Evolutionary conservation across 257 asterid genomes (phyloP), one percentile per base, ranked within the genome.

Genomic region (Solanum etuberosum): DNA sequence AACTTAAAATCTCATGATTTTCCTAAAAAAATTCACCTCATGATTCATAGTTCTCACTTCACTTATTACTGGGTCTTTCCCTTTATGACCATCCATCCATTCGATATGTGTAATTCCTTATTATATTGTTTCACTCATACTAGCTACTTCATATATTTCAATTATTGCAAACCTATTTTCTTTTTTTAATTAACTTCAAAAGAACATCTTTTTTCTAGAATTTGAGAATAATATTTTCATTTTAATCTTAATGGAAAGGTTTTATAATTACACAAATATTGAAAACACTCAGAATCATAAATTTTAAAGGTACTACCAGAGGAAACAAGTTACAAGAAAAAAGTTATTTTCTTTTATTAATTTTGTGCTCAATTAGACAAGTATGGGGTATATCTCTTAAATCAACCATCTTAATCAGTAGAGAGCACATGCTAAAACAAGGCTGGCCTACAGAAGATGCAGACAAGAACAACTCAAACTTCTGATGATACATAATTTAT

Each of bases 361-460:
- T 65, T 63, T 3, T 25, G 34, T 25, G 72, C 9, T 65, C 34
- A 65, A 25, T 65, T 65, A 5, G 18, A 25, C 9, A 25, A 63
- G 34, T 12, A 15, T 68, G 46, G 43, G 6, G 54, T 11, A 37
- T 74, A 37, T 35, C 82, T 37, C 83, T 35, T n/a, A 4, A 61
- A 46, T 12, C 34, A 9, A 3, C 34, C 20, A 46, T 10, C 65
- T n/a, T 27, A 18, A 72, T 46, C 63, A 77, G 73, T 15, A 88
- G 67, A 32, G 74, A 34, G 84, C 87, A 87, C 77, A 72, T 61
- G 67, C 37, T 42, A 78, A 54, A 15, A 78, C 84, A 83, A 63
- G 87, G 88, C 87, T 77, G 92, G 89, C 87, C 89, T 59, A 37
- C n/a, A 11, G 73, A 72, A 87, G 85, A 84, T 84, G 71, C 90